Percentiles rank a stretch among this genome's conserved stretches.
These are phyloP conservation scores for Rosa lucieae DNA, from an alignment of 306 rosid genomes.

Conservation along the genomic window DNA sequence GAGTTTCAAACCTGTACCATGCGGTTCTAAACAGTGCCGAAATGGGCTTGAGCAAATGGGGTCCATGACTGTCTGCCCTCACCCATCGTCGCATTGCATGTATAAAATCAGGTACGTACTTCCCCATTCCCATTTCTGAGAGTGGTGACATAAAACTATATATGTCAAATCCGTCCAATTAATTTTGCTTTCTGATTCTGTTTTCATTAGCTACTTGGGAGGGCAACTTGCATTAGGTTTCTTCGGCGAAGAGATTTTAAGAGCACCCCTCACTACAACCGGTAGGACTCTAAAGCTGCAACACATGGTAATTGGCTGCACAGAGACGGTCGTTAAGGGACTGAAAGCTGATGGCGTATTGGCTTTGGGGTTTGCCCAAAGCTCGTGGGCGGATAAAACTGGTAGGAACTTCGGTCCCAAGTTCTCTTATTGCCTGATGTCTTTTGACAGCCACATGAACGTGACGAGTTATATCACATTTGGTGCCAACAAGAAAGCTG, in stretches of 20 bases:
- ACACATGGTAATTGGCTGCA: constrained; percentile 1
- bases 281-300: neutral
- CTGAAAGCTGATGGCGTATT: neutral
- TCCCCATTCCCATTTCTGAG: neutral
- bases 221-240: neutral
- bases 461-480: neutral
- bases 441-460: neutral
- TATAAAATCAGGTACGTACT: constrained; percentile 1
- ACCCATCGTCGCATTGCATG: neutral
- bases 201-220: neutral
- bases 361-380: neutral
- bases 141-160: too few relatives aligned
- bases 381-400: neutral
- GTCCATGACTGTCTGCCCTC: neutral
- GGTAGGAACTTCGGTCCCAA: neutral
- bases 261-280: constrained; percentile 2
- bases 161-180: neutral
- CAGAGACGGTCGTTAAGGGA: neutral
- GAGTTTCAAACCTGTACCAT: neutral
- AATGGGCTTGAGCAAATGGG: neutral
- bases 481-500: neutral
- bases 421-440: neutral
- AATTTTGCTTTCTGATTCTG: neutral
- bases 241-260: neutral
- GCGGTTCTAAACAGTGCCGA: neutral